Evolutionary conservation across 805 yeast species (phyloP).

Genomic region (Monosporozyma servazzii): DNA sequence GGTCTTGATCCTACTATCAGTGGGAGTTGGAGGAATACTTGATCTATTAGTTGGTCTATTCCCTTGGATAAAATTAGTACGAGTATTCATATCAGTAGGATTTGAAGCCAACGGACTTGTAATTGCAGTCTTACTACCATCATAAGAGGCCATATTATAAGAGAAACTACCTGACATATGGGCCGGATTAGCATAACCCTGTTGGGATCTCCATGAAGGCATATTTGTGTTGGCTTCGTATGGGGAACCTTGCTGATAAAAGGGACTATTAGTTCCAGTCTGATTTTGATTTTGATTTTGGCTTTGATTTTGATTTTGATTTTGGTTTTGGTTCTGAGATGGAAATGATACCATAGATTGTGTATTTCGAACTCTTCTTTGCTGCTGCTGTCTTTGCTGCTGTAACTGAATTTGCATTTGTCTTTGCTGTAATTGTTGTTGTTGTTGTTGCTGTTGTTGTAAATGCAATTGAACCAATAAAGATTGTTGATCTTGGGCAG

Average conservation of each 20-base stretch:
- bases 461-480: not conserved
- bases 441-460: conserved; percentile 2
- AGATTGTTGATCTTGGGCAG: not conserved
- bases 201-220: not conserved
- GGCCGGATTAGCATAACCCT: not conserved
- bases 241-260: conserved; percentile 1
- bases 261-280: not conserved
- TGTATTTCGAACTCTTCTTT: not conserved
- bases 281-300: not conserved
- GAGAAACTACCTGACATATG: not conserved
- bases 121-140: not conserved
- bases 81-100: not conserved
- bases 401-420: conserved; percentile 2
- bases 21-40: not conserved
- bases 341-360: not conserved
- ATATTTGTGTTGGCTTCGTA: not conserved
- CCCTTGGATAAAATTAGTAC: not conserved
- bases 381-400: not conserved
- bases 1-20: not conserved
- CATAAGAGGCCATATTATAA: not conserved
- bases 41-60: not conserved
- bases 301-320: too few species aligned
- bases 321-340: not conserved
- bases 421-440: not conserved
- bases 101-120: not conserved